Percentiles rank a stretch among this genome's conserved stretches.
Evolutionary conservation across 2,329 filamentous ascomycete genomes (phyloP).

Genomic region (Chaetomium sp.): DNA sequence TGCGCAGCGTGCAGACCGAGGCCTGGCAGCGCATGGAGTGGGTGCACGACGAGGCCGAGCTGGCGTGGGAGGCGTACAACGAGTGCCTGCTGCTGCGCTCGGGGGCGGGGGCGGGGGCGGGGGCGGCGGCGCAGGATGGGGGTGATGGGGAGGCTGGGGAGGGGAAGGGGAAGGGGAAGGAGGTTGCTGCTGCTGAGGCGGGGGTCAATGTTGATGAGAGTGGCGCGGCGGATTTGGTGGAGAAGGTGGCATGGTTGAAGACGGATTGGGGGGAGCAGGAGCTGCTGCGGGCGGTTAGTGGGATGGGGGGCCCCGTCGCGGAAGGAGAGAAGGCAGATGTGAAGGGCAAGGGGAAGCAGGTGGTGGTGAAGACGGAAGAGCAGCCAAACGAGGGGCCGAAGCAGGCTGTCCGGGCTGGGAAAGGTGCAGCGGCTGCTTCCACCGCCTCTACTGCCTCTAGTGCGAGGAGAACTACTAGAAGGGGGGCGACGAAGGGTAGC

Average conservation of each 20-base stretch:
- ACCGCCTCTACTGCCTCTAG: conserved; percentile 24
- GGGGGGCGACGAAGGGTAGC: conserved; percentile 12
- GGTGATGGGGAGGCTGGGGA: conserved; percentile 37
- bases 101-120: conserved; percentile 16
- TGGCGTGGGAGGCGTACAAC: conserved; percentile 75
- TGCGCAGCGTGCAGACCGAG: conserved; percentile 79
- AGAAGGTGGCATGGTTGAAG: conserved; percentile 44
- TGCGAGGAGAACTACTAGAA: conserved; percentile 23
- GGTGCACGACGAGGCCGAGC: conserved; percentile 75
- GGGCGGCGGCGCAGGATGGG: conserved; percentile 25
- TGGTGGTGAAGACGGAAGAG: conserved; percentile 11
- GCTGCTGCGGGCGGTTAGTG: conserved; percentile 51
- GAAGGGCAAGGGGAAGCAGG: conserved; percentile 12
- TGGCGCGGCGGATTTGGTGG: conserved; percentile 39
- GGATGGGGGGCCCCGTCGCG: conserved; percentile 21
- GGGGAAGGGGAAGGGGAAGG: conserved; percentile 34
- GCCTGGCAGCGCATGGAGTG: conserved; percentile 79
- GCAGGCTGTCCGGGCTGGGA: conserved; percentile 25
- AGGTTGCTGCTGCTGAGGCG: conserved; percentile 25
- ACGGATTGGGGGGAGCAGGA: conserved; percentile 49
- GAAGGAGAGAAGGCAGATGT: conserved; percentile 3
- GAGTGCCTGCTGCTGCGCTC: conserved; percentile 65
- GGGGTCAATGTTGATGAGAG: conserved; percentile 26
- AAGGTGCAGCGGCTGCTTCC: conserved; percentile 32
- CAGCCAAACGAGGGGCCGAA: conserved; percentile 13